These are phyloP conservation scores for Penicillium sp. DNA, from an alignment of 2,329 filamentous ascomycete species.

Conservation along the genomic window DNA sequence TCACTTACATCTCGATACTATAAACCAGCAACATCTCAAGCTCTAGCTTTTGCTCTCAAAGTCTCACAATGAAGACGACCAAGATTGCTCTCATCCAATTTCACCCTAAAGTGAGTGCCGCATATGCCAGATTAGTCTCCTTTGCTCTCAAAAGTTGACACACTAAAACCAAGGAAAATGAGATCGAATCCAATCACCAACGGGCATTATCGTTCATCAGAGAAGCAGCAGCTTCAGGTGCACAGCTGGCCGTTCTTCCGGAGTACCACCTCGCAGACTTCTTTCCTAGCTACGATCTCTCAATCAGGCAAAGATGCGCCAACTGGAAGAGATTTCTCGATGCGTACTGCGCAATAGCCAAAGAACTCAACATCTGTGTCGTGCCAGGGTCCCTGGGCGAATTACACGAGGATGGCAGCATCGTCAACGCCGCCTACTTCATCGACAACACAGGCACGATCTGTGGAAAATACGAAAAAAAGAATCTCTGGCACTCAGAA, in stretches of 20 bases:
- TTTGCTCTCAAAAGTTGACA: background rate
- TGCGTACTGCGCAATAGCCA: constrained; percentile 53
- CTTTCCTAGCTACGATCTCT: constrained; percentile 44
- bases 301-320: constrained; percentile 46
- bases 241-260: constrained; percentile 57
- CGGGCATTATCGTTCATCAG: constrained; percentile 43
- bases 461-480: constrained; percentile 6
- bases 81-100: background rate
- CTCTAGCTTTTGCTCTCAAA: background rate
- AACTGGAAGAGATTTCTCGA: constrained; percentile 51
- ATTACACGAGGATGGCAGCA: constrained; percentile 37
- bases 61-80: background rate
- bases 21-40: background rate
- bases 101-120: background rate
- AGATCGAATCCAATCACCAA: constrained; percentile 8
- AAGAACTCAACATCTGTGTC: constrained; percentile 43
- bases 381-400: constrained; percentile 52
- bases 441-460: constrained; percentile 50
- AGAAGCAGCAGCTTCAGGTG: constrained; percentile 43
- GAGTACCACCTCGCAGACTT: constrained; percentile 58
- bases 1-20: background rate
- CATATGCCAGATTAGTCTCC: background rate
- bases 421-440: constrained; percentile 56
- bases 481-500: constrained; percentile 7
- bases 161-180: background rate